Evolutionary conservation across 768 basidiomycete genomes (phyloP), one percentile per base, ranked within the genome.

Genomic region (Hypholoma sublateritium): DNA sequence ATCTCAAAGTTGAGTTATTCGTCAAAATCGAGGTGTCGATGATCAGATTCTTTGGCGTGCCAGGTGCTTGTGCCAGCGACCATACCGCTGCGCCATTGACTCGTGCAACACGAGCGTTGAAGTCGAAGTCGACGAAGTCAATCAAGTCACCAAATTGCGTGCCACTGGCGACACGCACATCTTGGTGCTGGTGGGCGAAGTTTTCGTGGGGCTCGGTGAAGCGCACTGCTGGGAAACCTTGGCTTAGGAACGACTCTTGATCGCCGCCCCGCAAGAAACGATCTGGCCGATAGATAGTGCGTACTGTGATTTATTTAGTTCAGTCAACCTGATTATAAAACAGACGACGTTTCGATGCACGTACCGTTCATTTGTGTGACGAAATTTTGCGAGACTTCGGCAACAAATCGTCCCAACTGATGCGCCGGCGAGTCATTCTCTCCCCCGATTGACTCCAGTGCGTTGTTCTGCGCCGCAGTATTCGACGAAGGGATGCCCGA

Each of bases 131-230:
- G 65, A 74, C 74, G 59, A 82, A 83, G 61, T 83, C 77, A 43
- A 69, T 62, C 42, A 83, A 74, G 66, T 84, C 83, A 34, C 83
- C 83, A 59, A 81, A 83, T 62, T 83, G 81, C 16, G 76, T 64
- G 7, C 80, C 81, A 35, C 79, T 72, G 36, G 66, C 70, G 44
- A 84, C 74, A 22, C 81, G 77, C 44, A 79, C 72, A 62, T 84
- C 76, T 66, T 84, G 83, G 65, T 83, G 80, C 65, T 83, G 81
- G 62, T 83, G 81, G 32, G 77, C 79, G 64, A 81, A 83, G 64
- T 83, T 76, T 65, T 84, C 81, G 64, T 79, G 70, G 7, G 81
- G 82, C 59, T 83, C 83, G 1, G 80, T 82, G 71, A 82, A 83
- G 21, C 81, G 77, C 24, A 81, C 77, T 0, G 82, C 83, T 12